Evolutionary conservation across 805 yeast species (phyloP).

Genomic region (Wickerhamiella lipophila): DNA sequence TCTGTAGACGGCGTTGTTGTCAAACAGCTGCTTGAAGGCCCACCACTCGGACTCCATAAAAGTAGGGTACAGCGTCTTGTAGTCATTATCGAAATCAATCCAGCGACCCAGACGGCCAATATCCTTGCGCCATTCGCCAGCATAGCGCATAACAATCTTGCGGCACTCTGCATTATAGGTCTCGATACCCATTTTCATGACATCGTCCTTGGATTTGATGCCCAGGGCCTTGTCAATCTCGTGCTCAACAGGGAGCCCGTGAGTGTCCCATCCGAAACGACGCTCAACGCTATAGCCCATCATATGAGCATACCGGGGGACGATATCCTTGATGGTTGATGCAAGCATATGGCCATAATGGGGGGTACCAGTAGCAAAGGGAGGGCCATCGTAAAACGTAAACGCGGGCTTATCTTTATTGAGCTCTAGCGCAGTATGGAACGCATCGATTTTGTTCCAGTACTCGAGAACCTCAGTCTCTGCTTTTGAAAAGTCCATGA

Average conservation of each 20-base stretch:
- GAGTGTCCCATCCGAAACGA: conserved; percentile 99
- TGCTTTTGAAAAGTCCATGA: conserved; percentile 60
- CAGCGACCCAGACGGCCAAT: conserved; percentile 95
- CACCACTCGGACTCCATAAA: conserved; percentile 99
- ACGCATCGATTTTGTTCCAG: conserved; percentile 94
- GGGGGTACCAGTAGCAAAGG: conserved; percentile 98
- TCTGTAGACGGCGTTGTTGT: conserved; percentile 80
- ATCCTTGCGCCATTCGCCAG: conserved; percentile 86
- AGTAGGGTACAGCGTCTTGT: conserved; percentile 87
- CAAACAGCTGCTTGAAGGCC: conserved; percentile 83
- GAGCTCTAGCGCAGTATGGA: conserved; percentile 69
- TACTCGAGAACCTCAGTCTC: conserved; percentile 68
- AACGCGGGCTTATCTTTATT: conserved; percentile 78
- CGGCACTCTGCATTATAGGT: conserved; percentile 92
- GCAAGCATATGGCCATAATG: conserved; percentile 97
- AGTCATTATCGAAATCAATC: conserved; percentile 98
- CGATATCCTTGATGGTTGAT: conserved; percentile 92
- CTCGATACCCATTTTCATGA: conserved; percentile 83
- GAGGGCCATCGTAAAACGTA: conserved; percentile 97
- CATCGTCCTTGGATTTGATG: conserved; percentile 87
- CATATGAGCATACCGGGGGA: conserved; percentile 97
- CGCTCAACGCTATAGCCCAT: conserved; percentile 93
- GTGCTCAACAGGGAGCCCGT: conserved; percentile 96
- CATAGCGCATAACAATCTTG: conserved; percentile 93
- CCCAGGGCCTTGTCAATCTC: conserved; percentile 96